Conservation (phyloP, 257 asterid genomes). For the Capsicum baccatum region DNA sequence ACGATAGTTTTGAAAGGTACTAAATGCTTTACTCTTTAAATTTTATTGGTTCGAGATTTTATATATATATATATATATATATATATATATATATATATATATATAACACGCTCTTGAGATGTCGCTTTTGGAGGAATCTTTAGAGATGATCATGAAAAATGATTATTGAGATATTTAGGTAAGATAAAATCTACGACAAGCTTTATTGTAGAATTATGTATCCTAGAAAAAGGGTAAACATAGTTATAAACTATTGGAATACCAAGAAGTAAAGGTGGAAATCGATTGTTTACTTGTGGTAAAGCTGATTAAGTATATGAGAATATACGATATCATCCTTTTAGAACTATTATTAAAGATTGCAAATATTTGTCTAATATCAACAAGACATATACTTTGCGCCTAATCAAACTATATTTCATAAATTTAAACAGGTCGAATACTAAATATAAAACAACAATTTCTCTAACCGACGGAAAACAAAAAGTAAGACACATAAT, state of each 20-base stretch:
- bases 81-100: too few species aligned
- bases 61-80: too few species aligned
- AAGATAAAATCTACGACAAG: neutral
- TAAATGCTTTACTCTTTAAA: too few species aligned
- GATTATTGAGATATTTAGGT: neutral
- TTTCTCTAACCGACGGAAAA: neutral
- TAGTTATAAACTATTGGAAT: neutral
- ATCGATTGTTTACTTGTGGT: neutral
- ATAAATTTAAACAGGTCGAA: neutral
- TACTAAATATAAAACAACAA: neutral
- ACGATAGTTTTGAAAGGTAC: too few species aligned
- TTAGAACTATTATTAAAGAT: neutral
- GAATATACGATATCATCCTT: neutral
- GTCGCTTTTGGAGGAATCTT: neutral
- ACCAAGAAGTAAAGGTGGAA: neutral
- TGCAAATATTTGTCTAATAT: neutral
- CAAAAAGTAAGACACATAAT: neutral
- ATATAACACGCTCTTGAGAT: rapidly evolving
- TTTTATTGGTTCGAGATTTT: too few species aligned
- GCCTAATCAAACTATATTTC: neutral
- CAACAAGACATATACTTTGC: neutral
- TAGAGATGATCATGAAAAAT: neutral
- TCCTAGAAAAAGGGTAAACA: neutral
- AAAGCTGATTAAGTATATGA: neutral
- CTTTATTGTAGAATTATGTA: neutral